These are phyloP conservation scores for Bombardia bombarda DNA, from an alignment of 495 filamentous ascomycete species.

Conservation along the genomic window DNA sequence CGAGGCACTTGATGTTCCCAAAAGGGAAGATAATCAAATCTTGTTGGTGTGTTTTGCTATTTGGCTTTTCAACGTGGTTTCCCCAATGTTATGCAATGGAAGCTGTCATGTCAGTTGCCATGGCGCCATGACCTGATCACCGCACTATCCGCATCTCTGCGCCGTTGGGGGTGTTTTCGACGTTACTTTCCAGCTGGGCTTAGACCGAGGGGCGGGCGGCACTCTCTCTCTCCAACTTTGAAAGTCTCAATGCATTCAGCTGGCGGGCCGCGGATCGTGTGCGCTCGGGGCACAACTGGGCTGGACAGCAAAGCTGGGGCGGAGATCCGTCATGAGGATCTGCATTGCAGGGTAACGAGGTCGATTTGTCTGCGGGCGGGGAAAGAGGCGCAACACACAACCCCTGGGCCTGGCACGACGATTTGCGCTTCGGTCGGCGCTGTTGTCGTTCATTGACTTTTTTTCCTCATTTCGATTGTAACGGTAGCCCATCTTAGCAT, in stretches of 20 bases:
- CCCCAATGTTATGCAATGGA: too few species aligned
- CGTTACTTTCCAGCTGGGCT: too few species aligned
- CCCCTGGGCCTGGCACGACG: not conserved
- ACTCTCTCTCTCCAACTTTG: too few species aligned
- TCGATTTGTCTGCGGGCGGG: conserved; percentile 3
- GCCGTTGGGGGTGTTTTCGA: too few species aligned
- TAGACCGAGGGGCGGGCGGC: too few species aligned
- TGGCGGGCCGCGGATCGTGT: conserved; percentile 5
- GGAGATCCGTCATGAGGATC: conserved; percentile 11
- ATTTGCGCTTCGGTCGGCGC: not conserved
- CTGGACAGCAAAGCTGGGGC: not conserved
- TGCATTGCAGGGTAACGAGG: conserved; percentile 3
- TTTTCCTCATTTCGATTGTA: too few species aligned
- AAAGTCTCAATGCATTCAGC: conserved; percentile 3
- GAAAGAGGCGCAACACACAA: not conserved
- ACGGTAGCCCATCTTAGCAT: conserved; percentile 10
- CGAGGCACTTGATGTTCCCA: too few species aligned
- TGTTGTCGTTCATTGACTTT: not conserved
- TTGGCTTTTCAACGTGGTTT: too few species aligned
- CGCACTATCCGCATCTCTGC: not conserved
- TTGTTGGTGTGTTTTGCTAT: too few species aligned
- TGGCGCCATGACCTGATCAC: not conserved
- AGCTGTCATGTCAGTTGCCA: conserved; percentile 4
- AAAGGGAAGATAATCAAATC: too few species aligned
- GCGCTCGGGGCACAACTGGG: not conserved